Evolutionary conservation across 805 yeast species (phyloP), one percentile per base, ranked within the genome.

Genomic region (Tetrapisispora pingtungensis): DNA sequence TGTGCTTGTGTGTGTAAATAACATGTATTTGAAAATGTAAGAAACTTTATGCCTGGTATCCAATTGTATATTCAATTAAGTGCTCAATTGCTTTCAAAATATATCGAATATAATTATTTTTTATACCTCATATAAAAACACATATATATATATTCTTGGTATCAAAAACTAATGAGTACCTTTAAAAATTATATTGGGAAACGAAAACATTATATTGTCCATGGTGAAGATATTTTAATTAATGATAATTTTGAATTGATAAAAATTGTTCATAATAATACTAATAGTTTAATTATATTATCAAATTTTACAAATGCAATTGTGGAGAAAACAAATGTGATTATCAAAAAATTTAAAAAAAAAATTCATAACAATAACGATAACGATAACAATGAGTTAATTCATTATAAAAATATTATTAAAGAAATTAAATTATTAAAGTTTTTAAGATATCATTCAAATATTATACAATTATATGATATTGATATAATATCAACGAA

Each of bases 361-460:
- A 26, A 8, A 8, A 22, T 22, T 22, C 26, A 22, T 10, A 27
- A 10, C n/a, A 36, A 24, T 18, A 10, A 26, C 26, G 31, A 26
- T 10, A 17, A n/a, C 26, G 32, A 27, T n/a, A 26, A 19, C 18
- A 17, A 20, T 10, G 26, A 18, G 18, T 32, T 32, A 15, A 32
- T 10, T n/a, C 4, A 37, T 17, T 37, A 27, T 65, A 90, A 90
- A 58, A 72, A 97, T 40, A 94, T 97, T 1, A 69, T 93, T 20
- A 74, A 98, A 45, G 98, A 93, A 61, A 68, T 93, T 64, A 90
- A 90, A 64, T 72, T 93, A 26, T 69, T 93, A 49, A 84, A 89
- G 56, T 96, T 90, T 62, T 90, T 93, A 66, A 73, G 97, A 48
- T 96, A 97, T 19, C 97, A 90, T 68, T 88, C 89, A 59, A 90